Evolutionary conservation across 345 rosid genomes (phyloP), one percentile per base, ranked within the genome.

Genomic region (Durio zibethinus): DNA sequence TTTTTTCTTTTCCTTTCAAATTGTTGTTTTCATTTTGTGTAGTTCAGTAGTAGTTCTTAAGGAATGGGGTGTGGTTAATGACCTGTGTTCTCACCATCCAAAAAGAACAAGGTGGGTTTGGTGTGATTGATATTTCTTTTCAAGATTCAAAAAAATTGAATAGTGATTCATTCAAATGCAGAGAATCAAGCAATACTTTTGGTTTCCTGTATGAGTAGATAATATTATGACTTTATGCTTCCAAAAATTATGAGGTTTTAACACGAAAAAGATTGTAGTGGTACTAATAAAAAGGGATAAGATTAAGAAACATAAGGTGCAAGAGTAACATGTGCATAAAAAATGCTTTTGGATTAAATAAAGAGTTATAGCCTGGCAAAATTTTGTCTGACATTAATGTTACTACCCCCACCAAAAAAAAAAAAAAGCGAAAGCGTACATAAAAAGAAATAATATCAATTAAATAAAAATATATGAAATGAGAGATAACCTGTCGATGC

Each of bases 401-500:
- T n/a, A n/a, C n/a, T n/a, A n/a, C 52, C 8, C 7, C 18, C 43
- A n/a, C 9, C 75, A 10, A 2, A 62, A 45, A 79, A 23, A 42
- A 54, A 35, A 67, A 77, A 23, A 65, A 57, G 25, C n/a, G 27
- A 25, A 40, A 66, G 31, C 33, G 9, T 14, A 65, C 12, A 21
- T 31, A 48, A 9, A 52, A 53, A 7, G 45, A 29, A 31, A 50
- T 5, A 31, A 31, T 18, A 71, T 47, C n/a, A 73, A 56, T 23
- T 57, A 16, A 18, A 3, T 7, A 27, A 52, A 70, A 70, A 2
- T 35, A 31, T 21, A 21, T 21, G 8, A 73, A 54, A 60, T 65
- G 40, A 77, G 69, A 54, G 62, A 83, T 62, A 76, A 95, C 98
- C 97, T 86, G 85, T 69, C 21, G 89, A 83, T n/a, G 72, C 79